A percentile compares a stretch with the other conserved stretches of the same genome.
Evolutionary conservation across 495 filamentous ascomycete species (phyloP).

Genomic region (Penicillium canariense): DNA sequence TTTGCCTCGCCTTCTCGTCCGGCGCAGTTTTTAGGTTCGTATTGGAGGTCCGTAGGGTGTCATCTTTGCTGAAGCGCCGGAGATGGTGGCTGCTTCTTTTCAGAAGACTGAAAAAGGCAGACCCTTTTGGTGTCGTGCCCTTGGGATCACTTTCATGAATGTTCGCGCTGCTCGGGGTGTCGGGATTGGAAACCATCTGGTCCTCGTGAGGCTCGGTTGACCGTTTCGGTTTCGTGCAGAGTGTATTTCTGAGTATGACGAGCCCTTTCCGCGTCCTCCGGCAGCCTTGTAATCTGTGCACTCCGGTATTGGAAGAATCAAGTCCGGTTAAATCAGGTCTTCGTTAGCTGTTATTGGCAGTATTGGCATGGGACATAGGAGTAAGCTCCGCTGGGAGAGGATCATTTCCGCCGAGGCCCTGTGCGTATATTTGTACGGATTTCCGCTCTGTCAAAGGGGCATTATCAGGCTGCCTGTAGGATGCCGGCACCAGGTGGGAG

Average conservation of each 20-base stretch:
- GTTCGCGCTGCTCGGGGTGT: not conserved
- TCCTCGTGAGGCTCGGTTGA: not conserved
- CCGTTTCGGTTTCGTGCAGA: too few relatives aligned
- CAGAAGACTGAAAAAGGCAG: slow-evolving; percentile 2
- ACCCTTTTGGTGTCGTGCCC: not conserved
- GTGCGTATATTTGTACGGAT: not conserved
- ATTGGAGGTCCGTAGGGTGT: not conserved
- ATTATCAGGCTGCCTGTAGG: slow-evolving; percentile 1
- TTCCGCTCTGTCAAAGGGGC: slow-evolving; percentile 2
- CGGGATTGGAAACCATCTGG: not conserved
- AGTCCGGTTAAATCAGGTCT: too few relatives aligned
- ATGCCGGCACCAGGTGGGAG: not conserved
- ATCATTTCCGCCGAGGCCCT: too few relatives aligned
- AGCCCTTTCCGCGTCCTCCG: too few relatives aligned
- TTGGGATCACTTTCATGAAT: not conserved
- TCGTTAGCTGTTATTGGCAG: not conserved
- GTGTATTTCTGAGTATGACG: too few relatives aligned
- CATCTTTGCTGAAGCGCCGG: slow-evolving; percentile 8
- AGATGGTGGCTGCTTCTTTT: slow-evolving; percentile 9
- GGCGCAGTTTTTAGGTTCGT: not conserved
- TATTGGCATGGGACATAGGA: not conserved
- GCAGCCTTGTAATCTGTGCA: too few relatives aligned
- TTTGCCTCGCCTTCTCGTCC: not conserved
- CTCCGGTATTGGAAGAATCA: too few relatives aligned
- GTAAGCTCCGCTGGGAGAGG: too few relatives aligned